phyloP scores from a whole-genome alignment of 139 green algal species.

The Axilococcus clingmanii region DNA sequence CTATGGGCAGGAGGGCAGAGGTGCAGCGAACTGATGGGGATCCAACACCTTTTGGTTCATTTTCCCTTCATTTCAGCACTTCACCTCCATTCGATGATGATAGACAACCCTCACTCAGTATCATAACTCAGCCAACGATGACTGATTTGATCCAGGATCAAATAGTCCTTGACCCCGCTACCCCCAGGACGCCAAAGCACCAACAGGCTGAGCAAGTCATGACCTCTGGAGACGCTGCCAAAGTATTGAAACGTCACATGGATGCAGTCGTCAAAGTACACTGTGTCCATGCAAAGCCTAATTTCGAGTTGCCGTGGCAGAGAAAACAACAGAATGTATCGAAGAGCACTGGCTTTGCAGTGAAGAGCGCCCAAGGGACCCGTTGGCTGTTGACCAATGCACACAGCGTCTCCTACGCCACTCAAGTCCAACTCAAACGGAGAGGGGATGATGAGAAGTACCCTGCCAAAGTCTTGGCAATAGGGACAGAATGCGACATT shows the following conservation, averaged over 20 bases:
- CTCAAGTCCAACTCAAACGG: slow-evolving; percentile 43
- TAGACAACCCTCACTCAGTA: no score
- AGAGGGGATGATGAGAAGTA: slow-evolving; percentile 87
- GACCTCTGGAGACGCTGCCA: neutral
- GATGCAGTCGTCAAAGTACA: slow-evolving; percentile 49
- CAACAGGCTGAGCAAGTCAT: slow-evolving; percentile 8
- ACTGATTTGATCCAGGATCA: neutral
- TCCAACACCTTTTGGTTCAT: no score
- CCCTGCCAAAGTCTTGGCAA: slow-evolving; percentile 71
- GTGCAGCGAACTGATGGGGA: no score
- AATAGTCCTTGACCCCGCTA: slow-evolving; percentile 19
- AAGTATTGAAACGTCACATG: slow-evolving; percentile 32
- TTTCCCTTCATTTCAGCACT: no score
- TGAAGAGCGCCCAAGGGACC: slow-evolving; percentile 31
- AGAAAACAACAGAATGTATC: slow-evolving; percentile 12
- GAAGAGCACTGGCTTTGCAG: slow-evolving; percentile 61
- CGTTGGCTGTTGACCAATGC: slow-evolving; percentile 81
- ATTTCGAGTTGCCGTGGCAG: slow-evolving; percentile 45
- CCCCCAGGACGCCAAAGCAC: slow-evolving; percentile 23
- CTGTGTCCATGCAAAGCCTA: slow-evolving; percentile 77
- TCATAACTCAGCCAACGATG: neutral
- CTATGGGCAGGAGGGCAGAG: no score
- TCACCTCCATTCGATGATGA: no score
- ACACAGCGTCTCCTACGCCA: slow-evolving; percentile 70
- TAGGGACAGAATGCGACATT: slow-evolving; percentile 97